Evolutionary conservation across 2,329 filamentous ascomycete genomes (phyloP).

Genomic region (Leptographium galeiforme): DNA sequence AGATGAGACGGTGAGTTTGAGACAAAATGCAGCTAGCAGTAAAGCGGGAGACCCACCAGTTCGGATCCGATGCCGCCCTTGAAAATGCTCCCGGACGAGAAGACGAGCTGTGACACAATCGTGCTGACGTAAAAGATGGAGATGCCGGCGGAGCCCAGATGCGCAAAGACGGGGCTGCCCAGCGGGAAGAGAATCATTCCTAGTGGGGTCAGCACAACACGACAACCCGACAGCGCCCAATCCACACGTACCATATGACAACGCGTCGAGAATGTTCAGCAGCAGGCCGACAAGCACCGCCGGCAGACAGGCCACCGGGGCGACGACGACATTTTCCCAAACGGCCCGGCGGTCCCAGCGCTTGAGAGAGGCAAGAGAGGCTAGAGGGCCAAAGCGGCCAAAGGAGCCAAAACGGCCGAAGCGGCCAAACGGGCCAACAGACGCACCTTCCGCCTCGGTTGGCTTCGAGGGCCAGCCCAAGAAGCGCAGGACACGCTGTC

Average conservation of each 20-base stretch:
- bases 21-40: not conserved
- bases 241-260: slow-evolving; percentile 62
- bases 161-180: slow-evolving; percentile 71
- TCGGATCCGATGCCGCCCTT: slow-evolving; percentile 87
- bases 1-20: not conserved
- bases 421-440: no score
- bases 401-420: no score
- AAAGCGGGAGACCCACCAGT: slow-evolving; percentile 41
- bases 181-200: slow-evolving; percentile 92
- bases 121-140: slow-evolving; percentile 99
- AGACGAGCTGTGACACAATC: slow-evolving; percentile 83
- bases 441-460: no score
- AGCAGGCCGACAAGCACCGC: slow-evolving; percentile 80
- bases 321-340: slow-evolving; percentile 48
- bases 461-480: slow-evolving; percentile 13
- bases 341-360: slow-evolving; percentile 57
- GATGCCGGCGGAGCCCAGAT: slow-evolving; percentile 82
- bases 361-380: slow-evolving; percentile 44
- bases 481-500: no score
- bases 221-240: not conserved
- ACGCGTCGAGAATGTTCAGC: slow-evolving; percentile 83
- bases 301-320: slow-evolving; percentile 60
- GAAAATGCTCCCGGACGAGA: slow-evolving; percentile 79
- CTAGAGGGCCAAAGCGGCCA: no score
- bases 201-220: slow-evolving; percentile 15